These are phyloP conservation scores for Arabidopsis hybrid DNA, from an alignment of 441 rosid genomes.

Conservation along the genomic window DNA sequence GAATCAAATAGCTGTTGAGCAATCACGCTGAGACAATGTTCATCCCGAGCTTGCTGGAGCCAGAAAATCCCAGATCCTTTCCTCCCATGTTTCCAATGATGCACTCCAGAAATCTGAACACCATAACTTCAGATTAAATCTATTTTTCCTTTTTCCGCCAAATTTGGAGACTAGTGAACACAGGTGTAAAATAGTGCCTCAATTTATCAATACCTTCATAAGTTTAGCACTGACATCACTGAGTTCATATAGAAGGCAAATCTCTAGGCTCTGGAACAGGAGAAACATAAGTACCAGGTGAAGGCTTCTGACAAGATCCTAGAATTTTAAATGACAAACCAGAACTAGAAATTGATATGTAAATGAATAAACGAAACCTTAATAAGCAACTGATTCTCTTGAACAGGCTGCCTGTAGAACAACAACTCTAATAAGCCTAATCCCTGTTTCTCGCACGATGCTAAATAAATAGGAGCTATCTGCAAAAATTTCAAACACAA, in stretches of 20 bases:
- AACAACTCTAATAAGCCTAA: slow-evolving; percentile 77
- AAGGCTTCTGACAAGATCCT: slow-evolving; percentile 26
- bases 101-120: slow-evolving; percentile 82
- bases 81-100: slow-evolving; percentile 97
- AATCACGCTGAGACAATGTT: slow-evolving; percentile 74
- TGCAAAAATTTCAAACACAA: slow-evolving; percentile 46
- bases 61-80: slow-evolving; percentile 88
- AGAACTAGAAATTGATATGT: slow-evolving; percentile 8
- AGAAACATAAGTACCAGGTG: slow-evolving; percentile 16
- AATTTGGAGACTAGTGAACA: slow-evolving; percentile 12
- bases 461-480: slow-evolving; percentile 91
- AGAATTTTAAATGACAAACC: neutral
- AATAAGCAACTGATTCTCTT: slow-evolving; percentile 63
- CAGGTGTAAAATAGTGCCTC: neutral
- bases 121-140: slow-evolving; percentile 29
- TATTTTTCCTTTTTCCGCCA: neutral
- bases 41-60: slow-evolving; percentile 93
- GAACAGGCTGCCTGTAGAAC: slow-evolving; percentile 80
- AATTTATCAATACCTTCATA: slow-evolving; percentile 69
- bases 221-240: slow-evolving; percentile 66
- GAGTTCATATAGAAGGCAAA: slow-evolving; percentile 87
- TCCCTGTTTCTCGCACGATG: slow-evolving; percentile 88
- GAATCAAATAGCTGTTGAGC: slow-evolving; percentile 89
- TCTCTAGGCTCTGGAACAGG: slow-evolving; percentile 76
- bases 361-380: slow-evolving; percentile 58